These are phyloP conservation scores for Ogataea nitratoaversa DNA, from an alignment of 805 yeast species.

Conservation along the genomic window DNA sequence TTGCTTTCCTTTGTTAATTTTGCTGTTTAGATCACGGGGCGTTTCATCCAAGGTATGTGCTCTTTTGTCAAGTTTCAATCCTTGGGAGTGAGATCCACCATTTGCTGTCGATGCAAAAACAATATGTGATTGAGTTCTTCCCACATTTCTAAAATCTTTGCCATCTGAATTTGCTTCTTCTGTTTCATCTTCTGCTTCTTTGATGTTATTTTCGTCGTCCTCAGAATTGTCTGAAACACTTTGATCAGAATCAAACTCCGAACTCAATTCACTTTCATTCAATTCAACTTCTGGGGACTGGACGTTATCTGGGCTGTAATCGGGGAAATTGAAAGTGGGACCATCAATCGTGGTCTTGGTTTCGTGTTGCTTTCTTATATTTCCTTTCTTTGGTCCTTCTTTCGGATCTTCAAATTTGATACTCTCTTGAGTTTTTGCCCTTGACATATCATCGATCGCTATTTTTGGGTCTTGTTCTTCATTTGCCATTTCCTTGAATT, in stretches of 20 bases:
- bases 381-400: not conserved
- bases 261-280: slow-evolving; percentile 20
- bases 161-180: slow-evolving; percentile 8
- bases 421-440: no score
- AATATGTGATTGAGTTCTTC: slow-evolving; percentile 24
- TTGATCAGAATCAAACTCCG: slow-evolving; percentile 19
- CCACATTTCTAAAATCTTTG: slow-evolving; percentile 14
- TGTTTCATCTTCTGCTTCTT: slow-evolving; percentile 6
- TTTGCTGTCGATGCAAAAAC: slow-evolving; percentile 32
- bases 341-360: no score
- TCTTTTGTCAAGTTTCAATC: slow-evolving; percentile 35
- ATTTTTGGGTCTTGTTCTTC: not conserved
- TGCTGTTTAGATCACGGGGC: slow-evolving; percentile 5
- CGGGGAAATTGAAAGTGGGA: not conserved
- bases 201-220: slow-evolving; percentile 12
- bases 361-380: no score
- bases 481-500: not conserved
- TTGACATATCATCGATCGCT: no score
- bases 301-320: not conserved
- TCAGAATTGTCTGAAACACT: slow-evolving; percentile 17
- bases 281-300: slow-evolving; percentile 11
- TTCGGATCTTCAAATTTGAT: slow-evolving; percentile 1
- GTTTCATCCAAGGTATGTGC: slow-evolving; percentile 45
- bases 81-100: slow-evolving; percentile 17
- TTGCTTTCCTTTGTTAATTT: slow-evolving; percentile 3